These are phyloP conservation scores for Blastocystis sp. DNA, from an alignment of 352 stramenopile species.

Conservation along the genomic window DNA sequence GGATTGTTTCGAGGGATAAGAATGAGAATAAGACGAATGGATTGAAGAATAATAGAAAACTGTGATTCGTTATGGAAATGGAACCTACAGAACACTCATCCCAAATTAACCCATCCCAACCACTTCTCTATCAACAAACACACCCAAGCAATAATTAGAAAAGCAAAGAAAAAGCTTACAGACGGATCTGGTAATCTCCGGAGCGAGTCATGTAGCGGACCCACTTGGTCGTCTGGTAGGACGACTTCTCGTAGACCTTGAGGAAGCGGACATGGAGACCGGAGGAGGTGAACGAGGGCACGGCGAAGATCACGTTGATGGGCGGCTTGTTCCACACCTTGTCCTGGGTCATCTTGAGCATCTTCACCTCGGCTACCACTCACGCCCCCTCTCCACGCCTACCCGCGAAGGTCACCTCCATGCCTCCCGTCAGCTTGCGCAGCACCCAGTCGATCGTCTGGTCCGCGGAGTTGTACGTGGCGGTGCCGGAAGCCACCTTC, in stretches of 20 bases:
- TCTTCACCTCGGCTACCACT: conserved; percentile 77
- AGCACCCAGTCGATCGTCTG: conserved; percentile 93
- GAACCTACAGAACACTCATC: too few species aligned
- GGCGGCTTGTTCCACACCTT: conserved; percentile 86
- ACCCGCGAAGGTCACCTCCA: conserved; percentile 79
- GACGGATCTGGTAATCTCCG: conserved; percentile 88
- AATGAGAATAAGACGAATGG: too few species aligned
- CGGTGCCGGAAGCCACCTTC: conserved; percentile 81
- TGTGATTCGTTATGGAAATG: too few species aligned
- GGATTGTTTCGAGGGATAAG: too few species aligned
- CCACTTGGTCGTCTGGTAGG: conserved; percentile 92
- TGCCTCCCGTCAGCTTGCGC: conserved; percentile 85
- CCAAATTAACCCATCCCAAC: too few species aligned
- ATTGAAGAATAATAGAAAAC: too few species aligned
- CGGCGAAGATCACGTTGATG: conserved; percentile 87
- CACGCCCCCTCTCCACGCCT: not conserved
- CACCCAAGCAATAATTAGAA: not conserved
- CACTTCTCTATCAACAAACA: conserved; percentile 1
- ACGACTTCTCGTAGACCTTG: conserved; percentile 94
- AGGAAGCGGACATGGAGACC: conserved; percentile 92
- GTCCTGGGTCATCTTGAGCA: conserved; percentile 86
- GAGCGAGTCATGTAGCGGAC: conserved; percentile 93
- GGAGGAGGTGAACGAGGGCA: conserved; percentile 93
- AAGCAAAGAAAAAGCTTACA: conserved; percentile 66
- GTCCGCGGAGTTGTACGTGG: conserved; percentile 91